phyloP scores from a whole-genome alignment of 495 filamentous ascomycete genomes.

The Letharia columbiana region DNA sequence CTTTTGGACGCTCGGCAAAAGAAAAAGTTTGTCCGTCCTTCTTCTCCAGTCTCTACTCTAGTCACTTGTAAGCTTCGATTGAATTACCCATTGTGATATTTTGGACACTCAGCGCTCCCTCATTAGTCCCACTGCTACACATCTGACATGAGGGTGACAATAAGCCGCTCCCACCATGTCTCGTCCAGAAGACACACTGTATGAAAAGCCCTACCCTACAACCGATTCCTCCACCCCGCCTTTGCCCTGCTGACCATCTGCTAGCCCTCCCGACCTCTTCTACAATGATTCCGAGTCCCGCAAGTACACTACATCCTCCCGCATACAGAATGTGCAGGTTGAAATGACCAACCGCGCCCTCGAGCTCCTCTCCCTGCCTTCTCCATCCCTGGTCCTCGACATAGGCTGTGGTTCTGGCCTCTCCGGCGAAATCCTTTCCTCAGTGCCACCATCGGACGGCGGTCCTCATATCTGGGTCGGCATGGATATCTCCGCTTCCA shows the following conservation, averaged over 20 bases:
- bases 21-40: background rate
- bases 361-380: slow-evolving; percentile 71
- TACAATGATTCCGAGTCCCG: slow-evolving; percentile 92
- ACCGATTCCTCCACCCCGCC: background rate
- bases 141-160: background rate
- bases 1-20: background rate
- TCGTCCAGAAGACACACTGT: slow-evolving; percentile 91
- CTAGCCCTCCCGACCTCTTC: slow-evolving; percentile 88
- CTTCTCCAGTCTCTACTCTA: background rate
- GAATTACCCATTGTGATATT: background rate
- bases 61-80: background rate
- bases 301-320: slow-evolving; percentile 95
- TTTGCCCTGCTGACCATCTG: background rate
- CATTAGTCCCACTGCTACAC: background rate
- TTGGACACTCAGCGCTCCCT: background rate
- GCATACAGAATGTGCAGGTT: slow-evolving; percentile 89
- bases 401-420: slow-evolving; percentile 93
- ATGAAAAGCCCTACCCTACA: slow-evolving; percentile 46
- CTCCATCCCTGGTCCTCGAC: slow-evolving; percentile 83
- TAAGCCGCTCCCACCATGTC: slow-evolving; percentile 56
- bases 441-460: slow-evolving; percentile 53
- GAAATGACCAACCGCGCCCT: slow-evolving; percentile 91
- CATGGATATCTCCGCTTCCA: slow-evolving; percentile 87
- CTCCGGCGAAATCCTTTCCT: slow-evolving; percentile 83
- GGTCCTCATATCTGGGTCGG: slow-evolving; percentile 90